Conservation (phyloP, 352 stramenopile species). For the Globisporangium parvum region DNA sequence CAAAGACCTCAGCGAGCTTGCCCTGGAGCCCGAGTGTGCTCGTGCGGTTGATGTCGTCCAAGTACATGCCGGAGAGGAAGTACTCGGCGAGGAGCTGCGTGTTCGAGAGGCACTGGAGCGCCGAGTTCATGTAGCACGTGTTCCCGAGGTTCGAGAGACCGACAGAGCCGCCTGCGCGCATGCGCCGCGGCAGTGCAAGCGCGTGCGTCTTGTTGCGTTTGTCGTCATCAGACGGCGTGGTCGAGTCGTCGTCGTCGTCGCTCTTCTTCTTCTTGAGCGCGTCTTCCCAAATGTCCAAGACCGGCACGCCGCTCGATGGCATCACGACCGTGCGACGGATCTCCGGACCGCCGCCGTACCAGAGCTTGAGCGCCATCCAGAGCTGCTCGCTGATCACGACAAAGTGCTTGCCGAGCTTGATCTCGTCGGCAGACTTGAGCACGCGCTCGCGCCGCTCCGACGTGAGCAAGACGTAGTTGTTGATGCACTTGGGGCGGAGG, state of each 20-base stretch:
- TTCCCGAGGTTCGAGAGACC: slow-evolving; percentile 91
- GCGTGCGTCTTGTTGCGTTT: slow-evolving; percentile 39
- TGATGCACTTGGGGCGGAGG: slow-evolving; percentile 75
- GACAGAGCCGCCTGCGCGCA: slow-evolving; percentile 71
- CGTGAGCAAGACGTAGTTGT: slow-evolving; percentile 73
- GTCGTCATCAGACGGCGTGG: slow-evolving; percentile 48
- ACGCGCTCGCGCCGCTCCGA: slow-evolving; percentile 63
- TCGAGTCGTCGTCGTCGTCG: slow-evolving; percentile 41
- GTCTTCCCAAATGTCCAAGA: slow-evolving; percentile 78
- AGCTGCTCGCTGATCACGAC: slow-evolving; percentile 83
- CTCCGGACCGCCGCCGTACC: slow-evolving; percentile 89
- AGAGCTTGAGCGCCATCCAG: slow-evolving; percentile 88
- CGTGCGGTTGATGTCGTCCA: slow-evolving; percentile 93
- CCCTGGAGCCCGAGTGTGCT: slow-evolving; percentile 96
- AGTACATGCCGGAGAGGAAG: slow-evolving; percentile 92
- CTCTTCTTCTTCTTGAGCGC: slow-evolving; percentile 59
- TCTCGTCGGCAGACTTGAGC: slow-evolving; percentile 65
- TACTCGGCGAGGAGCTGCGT: slow-evolving; percentile 95
- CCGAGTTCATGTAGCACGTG: slow-evolving; percentile 95
- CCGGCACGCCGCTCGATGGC: slow-evolving; percentile 42
- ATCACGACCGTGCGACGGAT: slow-evolving; percentile 81
- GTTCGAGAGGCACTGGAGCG: slow-evolving; percentile 93
- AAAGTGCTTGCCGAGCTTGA: slow-evolving; percentile 79
- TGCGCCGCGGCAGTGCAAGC: slow-evolving; percentile 58
- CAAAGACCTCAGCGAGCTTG: slow-evolving; percentile 93